Evolutionary conservation across 805 yeast species (phyloP).

Genomic region (Candida taoyuanica): DNA sequence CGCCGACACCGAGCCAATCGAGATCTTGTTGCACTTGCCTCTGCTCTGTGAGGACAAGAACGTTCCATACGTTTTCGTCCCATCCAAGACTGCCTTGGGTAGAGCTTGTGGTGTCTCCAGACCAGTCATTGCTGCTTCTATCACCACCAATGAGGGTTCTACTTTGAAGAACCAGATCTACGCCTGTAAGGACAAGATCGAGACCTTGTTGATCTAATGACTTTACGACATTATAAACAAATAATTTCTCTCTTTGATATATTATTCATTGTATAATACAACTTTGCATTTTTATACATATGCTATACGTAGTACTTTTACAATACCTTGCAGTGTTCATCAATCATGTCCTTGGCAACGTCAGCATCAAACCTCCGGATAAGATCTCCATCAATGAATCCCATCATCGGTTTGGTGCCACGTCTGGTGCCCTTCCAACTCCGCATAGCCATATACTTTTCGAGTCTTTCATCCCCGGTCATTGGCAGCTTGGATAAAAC

Average conservation of each 20-base stretch:
- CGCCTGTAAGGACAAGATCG: constrained; percentile 98
- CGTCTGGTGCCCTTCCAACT: constrained; percentile 4
- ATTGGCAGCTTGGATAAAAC: constrained; percentile 2
- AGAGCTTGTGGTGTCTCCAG: constrained; percentile 99
- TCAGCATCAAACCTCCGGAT: constrained; percentile 8
- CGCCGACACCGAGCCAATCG: constrained; percentile 99
- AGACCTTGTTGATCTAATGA: constrained; percentile 82
- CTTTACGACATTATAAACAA: constrained; percentile 12
- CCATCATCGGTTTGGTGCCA: constrained; percentile 1
- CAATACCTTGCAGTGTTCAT: constrained; percentile 5
- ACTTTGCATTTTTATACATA: background rate
- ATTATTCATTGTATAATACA: background rate
- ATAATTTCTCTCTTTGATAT: too few species aligned
- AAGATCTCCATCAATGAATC: constrained; percentile 20
- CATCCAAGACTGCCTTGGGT: constrained; percentile 97
- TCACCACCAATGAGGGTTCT: constrained; percentile 97
- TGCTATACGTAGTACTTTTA: constrained; percentile 2
- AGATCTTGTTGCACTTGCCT: constrained; percentile 95
- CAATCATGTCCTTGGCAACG: constrained; percentile 5
- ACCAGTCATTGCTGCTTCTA: constrained; percentile 98
- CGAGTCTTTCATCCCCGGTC: constrained; percentile 5
- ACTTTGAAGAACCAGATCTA: constrained; percentile 96
- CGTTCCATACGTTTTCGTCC: constrained; percentile 98
- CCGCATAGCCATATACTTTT: constrained; percentile 4
- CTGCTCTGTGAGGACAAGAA: constrained; percentile 98